Percentiles rank a stretch among this genome's conserved stretches.
Evolutionary conservation across 1,284 basidiomycete species (phyloP).

Genomic region (Jaminaea rosea): DNA sequence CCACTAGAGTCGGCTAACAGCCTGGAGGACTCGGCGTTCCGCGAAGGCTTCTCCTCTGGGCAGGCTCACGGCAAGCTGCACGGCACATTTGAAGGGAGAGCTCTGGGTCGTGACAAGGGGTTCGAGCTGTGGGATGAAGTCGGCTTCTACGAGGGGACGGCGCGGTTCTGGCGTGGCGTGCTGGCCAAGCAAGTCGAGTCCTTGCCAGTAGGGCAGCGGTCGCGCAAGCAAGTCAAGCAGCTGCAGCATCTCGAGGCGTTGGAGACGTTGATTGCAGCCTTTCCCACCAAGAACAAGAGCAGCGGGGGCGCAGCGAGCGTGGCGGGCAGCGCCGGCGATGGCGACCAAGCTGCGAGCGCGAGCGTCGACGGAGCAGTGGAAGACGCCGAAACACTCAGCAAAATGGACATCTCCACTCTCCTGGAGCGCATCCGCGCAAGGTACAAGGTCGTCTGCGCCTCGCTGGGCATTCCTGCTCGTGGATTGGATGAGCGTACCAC

Average conservation of each 20-base stretch:
- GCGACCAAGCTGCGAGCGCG: not conserved
- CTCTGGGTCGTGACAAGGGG: slow-evolving; percentile 77
- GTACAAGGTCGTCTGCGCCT: slow-evolving; percentile 75
- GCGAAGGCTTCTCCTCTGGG: slow-evolving; percentile 66
- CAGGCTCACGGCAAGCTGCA: slow-evolving; percentile 75
- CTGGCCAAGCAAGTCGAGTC: slow-evolving; percentile 9
- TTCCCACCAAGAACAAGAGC: slow-evolving; percentile 54
- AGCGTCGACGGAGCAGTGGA: slow-evolving; percentile 40
- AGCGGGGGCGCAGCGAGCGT: slow-evolving; percentile 6
- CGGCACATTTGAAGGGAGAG: slow-evolving; percentile 83
- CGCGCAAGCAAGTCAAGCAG: slow-evolving; percentile 49
- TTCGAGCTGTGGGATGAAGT: slow-evolving; percentile 96
- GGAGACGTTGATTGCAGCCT: slow-evolving; percentile 59
- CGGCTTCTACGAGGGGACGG: slow-evolving; percentile 81
- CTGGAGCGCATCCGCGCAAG: slow-evolving; percentile 76
- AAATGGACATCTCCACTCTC: slow-evolving; percentile 63
- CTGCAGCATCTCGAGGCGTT: slow-evolving; percentile 60
- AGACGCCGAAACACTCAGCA: slow-evolving; percentile 25
- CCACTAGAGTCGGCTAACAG: slow-evolving; percentile 24
- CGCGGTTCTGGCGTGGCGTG: slow-evolving; percentile 56
- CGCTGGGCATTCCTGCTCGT: slow-evolving; percentile 63
- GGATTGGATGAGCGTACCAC: not conserved
- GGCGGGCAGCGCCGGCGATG: not conserved
- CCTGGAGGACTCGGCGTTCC: slow-evolving; percentile 55
- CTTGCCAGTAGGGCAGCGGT: slow-evolving; percentile 11